phyloP scores from a whole-genome alignment of 2,329 filamentous ascomycete species.

The Talaromyces sp. region DNA sequence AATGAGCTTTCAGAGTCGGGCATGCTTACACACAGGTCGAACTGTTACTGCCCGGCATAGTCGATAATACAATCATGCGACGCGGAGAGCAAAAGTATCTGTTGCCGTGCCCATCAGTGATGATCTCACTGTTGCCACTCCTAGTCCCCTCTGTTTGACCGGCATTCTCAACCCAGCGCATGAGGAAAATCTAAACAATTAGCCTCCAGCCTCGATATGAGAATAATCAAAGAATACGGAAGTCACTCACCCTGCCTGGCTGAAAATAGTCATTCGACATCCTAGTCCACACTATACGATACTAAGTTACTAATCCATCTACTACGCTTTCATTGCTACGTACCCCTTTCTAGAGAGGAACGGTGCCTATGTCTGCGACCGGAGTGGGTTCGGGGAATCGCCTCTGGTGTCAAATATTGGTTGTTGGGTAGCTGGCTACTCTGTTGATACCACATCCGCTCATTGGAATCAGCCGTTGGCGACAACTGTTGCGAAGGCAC shows the following conservation, averaged over 20 bases:
- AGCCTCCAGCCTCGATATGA: too few relatives aligned
- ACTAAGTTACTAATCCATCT: not conserved
- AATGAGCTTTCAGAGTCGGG: not conserved
- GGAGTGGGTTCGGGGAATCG: not conserved
- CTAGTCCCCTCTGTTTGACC: not conserved
- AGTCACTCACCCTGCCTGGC: constrained; percentile 6
- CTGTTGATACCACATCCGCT: not conserved
- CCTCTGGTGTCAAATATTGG: not conserved
- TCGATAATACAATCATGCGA: constrained; percentile 5
- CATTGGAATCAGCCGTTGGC: not conserved
- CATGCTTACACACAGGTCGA: constrained; percentile 34
- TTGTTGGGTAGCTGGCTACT: not conserved
- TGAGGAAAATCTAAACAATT: not conserved
- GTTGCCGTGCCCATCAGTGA: not conserved
- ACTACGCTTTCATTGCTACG: not conserved
- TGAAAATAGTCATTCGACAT: not conserved
- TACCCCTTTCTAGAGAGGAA: not conserved
- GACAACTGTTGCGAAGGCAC: not conserved
- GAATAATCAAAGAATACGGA: not conserved
- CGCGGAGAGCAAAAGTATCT: not conserved
- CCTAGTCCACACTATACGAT: not conserved
- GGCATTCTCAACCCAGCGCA: constrained; percentile 1
- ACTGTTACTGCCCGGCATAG: constrained; percentile 9
- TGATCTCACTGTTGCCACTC: constrained; percentile 2
- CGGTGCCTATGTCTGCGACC: not conserved